phyloP scores from a whole-genome alignment of 2,329 filamentous ascomycete genomes.

The Colletotrichum salicis region DNA sequence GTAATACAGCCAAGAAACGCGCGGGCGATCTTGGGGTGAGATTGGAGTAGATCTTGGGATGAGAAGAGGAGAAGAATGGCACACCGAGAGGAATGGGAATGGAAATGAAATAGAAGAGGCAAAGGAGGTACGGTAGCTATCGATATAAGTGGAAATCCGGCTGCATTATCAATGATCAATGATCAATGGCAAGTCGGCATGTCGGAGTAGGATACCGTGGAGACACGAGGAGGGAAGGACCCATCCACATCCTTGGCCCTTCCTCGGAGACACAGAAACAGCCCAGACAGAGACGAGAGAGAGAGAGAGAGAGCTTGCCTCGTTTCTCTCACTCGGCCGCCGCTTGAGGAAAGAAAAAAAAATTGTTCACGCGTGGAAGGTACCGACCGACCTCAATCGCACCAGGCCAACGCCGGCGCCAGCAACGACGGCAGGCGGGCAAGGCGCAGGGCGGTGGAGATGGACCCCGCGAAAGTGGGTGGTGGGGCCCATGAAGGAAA shows the following conservation, averaged over 20 bases:
- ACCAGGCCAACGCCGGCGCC: background rate
- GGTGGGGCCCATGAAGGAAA: slow-evolving; percentile 28
- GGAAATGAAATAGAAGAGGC: background rate
- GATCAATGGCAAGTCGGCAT: background rate
- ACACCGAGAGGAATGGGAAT: background rate
- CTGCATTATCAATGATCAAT: slow-evolving; percentile 9
- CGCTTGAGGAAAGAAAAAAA: slow-evolving; percentile 7
- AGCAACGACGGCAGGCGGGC: background rate
- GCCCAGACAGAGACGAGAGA: background rate
- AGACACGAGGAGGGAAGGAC: background rate
- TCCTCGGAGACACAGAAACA: background rate
- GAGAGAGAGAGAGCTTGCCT: background rate
- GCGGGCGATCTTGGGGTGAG: slow-evolving; percentile 26
- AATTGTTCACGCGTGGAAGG: background rate
- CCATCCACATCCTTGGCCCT: background rate
- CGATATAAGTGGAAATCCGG: slow-evolving; percentile 1
- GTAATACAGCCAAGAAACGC: slow-evolving; percentile 7
- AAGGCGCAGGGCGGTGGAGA: slow-evolving; percentile 23
- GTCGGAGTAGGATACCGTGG: background rate
- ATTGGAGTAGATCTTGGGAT: slow-evolving; percentile 23
- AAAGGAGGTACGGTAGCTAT: background rate
- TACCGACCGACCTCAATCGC: background rate
- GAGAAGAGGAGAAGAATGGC: background rate
- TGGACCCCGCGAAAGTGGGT: slow-evolving; percentile 34
- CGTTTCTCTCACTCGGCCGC: background rate